A percentile compares a stretch with the other conserved stretches of the same genome.
These are phyloP conservation scores for Cyclostephanos invisitatus DNA, from an alignment of 108 stramenopile species.

Conservation along the genomic window DNA sequence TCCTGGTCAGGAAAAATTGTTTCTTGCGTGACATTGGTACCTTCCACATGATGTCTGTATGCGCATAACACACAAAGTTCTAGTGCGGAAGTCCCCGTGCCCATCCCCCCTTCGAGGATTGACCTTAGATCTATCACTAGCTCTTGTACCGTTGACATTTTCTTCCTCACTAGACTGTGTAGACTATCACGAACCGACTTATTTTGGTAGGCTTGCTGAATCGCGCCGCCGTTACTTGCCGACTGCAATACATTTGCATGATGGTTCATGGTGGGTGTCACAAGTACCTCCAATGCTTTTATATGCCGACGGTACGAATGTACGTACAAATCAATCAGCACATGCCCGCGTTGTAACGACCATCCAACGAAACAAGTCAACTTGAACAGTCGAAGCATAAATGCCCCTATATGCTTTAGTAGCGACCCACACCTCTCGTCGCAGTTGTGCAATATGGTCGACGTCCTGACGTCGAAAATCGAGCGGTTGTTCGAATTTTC, in stretches of 20 bases:
- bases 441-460: conserved; percentile 7
- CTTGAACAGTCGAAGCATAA: conserved; percentile 20
- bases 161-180: conserved; percentile 10
- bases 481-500: conserved; percentile 17
- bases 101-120: conserved; percentile 2
- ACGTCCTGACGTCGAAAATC: conserved; percentile 18
- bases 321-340: conserved; percentile 5
- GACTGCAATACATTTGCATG: conserved; percentile 6
- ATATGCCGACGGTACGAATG: conserved; percentile 21
- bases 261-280: conserved; percentile 22
- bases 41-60: conserved; percentile 18
- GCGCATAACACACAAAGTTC: conserved; percentile 31
- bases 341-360: conserved; percentile 24
- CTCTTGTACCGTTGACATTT: conserved; percentile 19
- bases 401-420: conserved; percentile 15
- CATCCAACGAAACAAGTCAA: conserved; percentile 36
- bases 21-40: neutral
- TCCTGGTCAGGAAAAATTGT: conserved; percentile 27
- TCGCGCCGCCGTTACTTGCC: conserved; percentile 16
- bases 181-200: conserved; percentile 17
- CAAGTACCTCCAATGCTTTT: conserved; percentile 13
- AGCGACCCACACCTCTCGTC: conserved; percentile 15
- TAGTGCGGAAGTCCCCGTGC: conserved; percentile 10
- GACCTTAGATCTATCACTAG: conserved; percentile 12
- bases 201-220: conserved; percentile 24